Conservation (phyloP, 108 stramenopile species). For the Mediolabrus comicus region DNA sequence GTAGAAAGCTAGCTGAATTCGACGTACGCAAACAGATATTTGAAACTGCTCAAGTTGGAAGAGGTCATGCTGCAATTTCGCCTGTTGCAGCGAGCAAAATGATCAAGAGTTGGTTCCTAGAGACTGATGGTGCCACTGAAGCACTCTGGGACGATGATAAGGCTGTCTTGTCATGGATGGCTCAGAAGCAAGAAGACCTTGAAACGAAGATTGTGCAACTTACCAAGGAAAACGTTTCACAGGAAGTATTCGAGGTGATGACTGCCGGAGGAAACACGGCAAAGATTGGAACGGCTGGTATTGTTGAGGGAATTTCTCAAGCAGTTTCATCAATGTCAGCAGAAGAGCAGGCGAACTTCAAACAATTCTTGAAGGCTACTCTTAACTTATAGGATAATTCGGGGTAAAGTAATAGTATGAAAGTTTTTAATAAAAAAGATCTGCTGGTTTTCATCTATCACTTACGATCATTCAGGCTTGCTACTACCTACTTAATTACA, state of each 20-base stretch:
- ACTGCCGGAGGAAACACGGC: conserved; percentile 86
- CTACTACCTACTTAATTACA: too few relatives aligned
- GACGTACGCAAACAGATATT: conserved; percentile 87
- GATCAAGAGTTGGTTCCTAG: conserved; percentile 82
- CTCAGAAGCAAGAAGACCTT: conserved; percentile 59
- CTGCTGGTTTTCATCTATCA: too few relatives aligned
- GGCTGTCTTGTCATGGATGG: conserved; percentile 82
- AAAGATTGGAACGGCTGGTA: conserved; percentile 74
- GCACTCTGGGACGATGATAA: conserved; percentile 82
- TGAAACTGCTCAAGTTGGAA: conserved; percentile 77
- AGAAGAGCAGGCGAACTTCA: conserved; percentile 65
- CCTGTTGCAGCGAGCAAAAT: conserved; percentile 72
- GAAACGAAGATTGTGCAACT: conserved; percentile 74
- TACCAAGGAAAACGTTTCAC: conserved; percentile 70
- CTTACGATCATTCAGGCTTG: too few relatives aligned
- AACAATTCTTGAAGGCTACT: conserved; percentile 43
- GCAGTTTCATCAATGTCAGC: conserved; percentile 62
- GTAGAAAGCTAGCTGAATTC: conserved; percentile 97
- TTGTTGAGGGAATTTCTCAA: conserved; percentile 78
- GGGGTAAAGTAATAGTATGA: neutral
- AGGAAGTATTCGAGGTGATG: conserved; percentile 83
- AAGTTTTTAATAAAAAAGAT: neutral
- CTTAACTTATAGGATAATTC: conserved; percentile 26
- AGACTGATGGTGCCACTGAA: conserved; percentile 57
- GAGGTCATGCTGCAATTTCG: conserved; percentile 63